phyloP scores from a whole-genome alignment of 108 stramenopile species.

The Cylindrotheca closterium region DNA sequence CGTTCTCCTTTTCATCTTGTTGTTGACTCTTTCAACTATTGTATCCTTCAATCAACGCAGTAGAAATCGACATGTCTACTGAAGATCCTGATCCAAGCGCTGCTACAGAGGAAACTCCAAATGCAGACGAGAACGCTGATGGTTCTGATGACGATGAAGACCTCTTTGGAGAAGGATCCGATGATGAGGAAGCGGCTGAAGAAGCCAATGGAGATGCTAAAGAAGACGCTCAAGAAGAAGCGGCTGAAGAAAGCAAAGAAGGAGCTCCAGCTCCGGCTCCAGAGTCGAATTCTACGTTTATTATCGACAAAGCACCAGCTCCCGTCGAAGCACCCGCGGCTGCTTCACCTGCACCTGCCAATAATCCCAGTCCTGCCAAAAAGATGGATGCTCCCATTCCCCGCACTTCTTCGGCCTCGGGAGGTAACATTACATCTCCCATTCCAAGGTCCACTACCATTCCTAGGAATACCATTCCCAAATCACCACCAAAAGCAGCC shows the following conservation, averaged over 20 bases:
- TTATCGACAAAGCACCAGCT: not conserved
- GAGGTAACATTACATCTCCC: no score
- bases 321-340: conserved; percentile 1
- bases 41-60: no score
- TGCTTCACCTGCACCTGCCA: not conserved
- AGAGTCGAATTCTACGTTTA: not conserved
- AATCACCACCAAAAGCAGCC: not conserved
- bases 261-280: not conserved
- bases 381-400: conserved; percentile 5
- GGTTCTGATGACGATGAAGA: conserved; percentile 24
- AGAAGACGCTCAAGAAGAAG: not conserved
- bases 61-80: no score
- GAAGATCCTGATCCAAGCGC: no score
- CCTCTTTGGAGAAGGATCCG: conserved; percentile 11
- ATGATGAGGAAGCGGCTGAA: conserved; percentile 18
- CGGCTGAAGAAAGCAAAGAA: not conserved
- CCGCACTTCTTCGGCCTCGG: not conserved
- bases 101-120: no score
- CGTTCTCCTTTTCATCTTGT: no score
- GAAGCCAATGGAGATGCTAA: not conserved
- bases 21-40: no score
- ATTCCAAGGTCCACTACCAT: no score
- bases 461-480: not conserved
- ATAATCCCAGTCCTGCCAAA: not conserved
- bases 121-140: conserved; percentile 2